A percentile compares a stretch with the other conserved stretches of the same genome.
Evolutionary conservation across 1,284 basidiomycete genomes (phyloP).

Genomic region (Austropuccinia psidii): DNA sequence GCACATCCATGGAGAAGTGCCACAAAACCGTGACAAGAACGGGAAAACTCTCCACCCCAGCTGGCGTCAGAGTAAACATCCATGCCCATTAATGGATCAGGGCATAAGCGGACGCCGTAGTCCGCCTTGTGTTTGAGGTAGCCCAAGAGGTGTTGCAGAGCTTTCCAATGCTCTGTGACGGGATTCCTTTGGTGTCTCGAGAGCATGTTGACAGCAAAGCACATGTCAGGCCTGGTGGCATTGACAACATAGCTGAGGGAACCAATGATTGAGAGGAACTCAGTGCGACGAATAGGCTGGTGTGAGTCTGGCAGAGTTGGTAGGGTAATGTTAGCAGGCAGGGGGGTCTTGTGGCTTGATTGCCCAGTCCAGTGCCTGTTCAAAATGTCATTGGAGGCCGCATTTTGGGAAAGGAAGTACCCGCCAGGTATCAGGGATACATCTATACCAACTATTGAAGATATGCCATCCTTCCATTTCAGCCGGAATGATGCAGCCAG

Average conservation of each 20-base stretch:
- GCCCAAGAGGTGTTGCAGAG: neutral
- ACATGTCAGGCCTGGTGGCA: neutral
- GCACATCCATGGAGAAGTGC: neutral
- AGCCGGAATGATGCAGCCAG: neutral
- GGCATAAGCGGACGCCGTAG: neutral
- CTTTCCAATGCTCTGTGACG: neutral
- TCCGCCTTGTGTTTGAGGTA: neutral
- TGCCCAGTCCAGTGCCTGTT: neutral
- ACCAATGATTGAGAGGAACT: neutral
- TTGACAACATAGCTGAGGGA: neutral
- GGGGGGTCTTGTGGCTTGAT: neutral
- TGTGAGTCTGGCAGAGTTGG: neutral
- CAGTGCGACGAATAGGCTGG: neutral
- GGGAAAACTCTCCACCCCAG: neutral
- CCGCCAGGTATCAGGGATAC: neutral
- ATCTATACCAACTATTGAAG: neutral
- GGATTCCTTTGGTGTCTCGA: neutral
- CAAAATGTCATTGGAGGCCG: neutral
- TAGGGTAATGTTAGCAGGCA: neutral
- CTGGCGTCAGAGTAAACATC: neutral
- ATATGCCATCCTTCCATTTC: neutral
- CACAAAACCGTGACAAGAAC: neutral
- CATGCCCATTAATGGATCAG: neutral
- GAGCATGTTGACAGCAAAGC: slow-evolving; percentile 3
- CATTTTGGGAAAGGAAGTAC: neutral